Percentiles rank a stretch among this genome's conserved stretches.
phyloP scores from a whole-genome alignment of 2,329 filamentous ascomycete species.

The Cladosporium sphaerospermum region DNA sequence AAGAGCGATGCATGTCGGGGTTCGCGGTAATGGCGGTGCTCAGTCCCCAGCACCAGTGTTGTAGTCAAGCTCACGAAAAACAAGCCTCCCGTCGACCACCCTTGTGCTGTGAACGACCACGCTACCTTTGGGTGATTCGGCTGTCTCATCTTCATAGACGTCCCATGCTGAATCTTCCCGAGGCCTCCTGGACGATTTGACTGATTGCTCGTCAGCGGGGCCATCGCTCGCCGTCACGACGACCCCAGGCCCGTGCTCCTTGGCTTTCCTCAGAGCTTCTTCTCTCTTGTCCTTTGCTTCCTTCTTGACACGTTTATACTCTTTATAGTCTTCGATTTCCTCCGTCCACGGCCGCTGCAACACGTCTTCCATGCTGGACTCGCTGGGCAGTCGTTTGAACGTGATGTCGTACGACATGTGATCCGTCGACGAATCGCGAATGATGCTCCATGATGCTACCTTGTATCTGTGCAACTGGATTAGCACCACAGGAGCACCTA shows the following conservation, averaged over 20 bases:
- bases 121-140: constrained; percentile 7
- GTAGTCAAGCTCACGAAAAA: neutral
- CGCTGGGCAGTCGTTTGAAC: constrained; percentile 30
- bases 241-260: neutral
- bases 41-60: no score
- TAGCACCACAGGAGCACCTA: neutral
- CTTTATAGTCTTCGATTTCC: constrained; percentile 43
- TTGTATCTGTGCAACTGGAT: constrained; percentile 24
- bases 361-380: constrained; percentile 32
- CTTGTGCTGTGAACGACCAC: neutral
- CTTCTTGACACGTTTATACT: constrained; percentile 39
- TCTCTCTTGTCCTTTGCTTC: constrained; percentile 2
- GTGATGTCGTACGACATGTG: constrained; percentile 34
- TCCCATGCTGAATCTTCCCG: neutral
- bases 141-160: constrained; percentile 4
- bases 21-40: no score
- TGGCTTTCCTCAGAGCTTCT: constrained; percentile 12
- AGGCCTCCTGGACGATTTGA: neutral
- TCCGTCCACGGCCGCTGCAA: constrained; percentile 35
- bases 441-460: constrained; percentile 38
- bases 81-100: neutral
- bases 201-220: neutral
- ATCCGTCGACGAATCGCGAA: constrained; percentile 19
- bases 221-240: constrained; percentile 11
- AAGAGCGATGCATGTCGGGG: no score